A percentile compares a stretch with the other conserved stretches of the same genome.
Evolutionary conservation across 2,329 filamentous ascomycete species (phyloP).

Genomic region (Diaporthe sp.): DNA sequence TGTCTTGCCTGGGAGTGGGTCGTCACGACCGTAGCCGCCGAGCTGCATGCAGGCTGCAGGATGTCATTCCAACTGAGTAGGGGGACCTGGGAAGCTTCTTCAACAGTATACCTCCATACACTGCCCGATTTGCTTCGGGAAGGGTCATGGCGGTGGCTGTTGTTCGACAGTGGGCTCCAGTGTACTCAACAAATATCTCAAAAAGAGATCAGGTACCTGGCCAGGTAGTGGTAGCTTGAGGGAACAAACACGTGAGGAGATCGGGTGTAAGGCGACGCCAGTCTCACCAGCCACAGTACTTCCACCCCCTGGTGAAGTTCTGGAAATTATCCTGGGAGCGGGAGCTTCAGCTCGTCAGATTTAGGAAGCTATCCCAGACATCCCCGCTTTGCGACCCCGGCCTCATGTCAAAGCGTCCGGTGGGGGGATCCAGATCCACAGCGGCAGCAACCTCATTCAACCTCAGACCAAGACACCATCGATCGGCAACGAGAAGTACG

Average conservation of each 20-base stretch:
- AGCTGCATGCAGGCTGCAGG: constrained; percentile 38
- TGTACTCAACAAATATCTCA: constrained; percentile 5
- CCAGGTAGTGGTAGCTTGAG: neutral
- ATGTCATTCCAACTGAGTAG: constrained; percentile 17
- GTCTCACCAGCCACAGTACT: constrained; percentile 20
- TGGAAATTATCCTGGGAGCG: constrained; percentile 31
- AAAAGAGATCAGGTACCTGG: neutral
- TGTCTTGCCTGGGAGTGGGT: constrained; percentile 9
- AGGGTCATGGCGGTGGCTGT: constrained; percentile 15
- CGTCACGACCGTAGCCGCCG: constrained; percentile 31
- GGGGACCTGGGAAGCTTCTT: constrained; percentile 17
- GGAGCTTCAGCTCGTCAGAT: constrained; percentile 34
- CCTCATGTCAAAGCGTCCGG: constrained; percentile 29
- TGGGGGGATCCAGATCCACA: constrained; percentile 22
- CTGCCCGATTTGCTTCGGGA: constrained; percentile 6
- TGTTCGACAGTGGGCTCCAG: constrained; percentile 6
- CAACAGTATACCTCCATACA: neutral
- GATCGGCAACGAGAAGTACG: constrained; percentile 20
- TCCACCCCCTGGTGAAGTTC: constrained; percentile 27
- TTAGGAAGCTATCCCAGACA: constrained; percentile 29
- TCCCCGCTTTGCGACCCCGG: constrained; percentile 25
- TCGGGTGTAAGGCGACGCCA: neutral
- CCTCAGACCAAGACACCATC: constrained; percentile 25
- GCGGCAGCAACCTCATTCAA: constrained; percentile 32
- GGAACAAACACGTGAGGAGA: constrained; percentile 1